These are phyloP conservation scores for Oldenlandia corymbosa DNA, from an alignment of 257 asterid species.

Conservation along the genomic window DNA sequence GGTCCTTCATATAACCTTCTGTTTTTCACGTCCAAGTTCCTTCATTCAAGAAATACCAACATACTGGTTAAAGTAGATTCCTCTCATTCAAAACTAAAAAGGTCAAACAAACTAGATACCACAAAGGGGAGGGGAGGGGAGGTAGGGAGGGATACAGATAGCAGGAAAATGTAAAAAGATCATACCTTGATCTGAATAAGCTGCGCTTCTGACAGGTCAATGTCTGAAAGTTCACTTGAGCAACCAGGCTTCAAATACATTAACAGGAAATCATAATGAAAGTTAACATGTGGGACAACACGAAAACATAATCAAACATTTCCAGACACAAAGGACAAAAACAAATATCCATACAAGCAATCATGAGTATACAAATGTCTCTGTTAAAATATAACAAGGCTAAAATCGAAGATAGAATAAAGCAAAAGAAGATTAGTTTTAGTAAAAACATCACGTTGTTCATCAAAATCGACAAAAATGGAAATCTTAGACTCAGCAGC, in stretches of 20 bases:
- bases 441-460: background rate
- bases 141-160: background rate
- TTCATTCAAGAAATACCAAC: background rate
- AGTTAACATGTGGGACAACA: background rate
- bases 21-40: background rate
- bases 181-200: slow-evolving; percentile 83
- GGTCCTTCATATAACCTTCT: background rate
- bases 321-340: background rate
- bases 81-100: background rate
- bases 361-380: background rate
- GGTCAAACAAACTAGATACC: background rate
- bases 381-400: background rate
- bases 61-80: background rate
- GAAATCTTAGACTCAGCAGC: background rate
- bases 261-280: background rate
- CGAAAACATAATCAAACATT: background rate
- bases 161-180: background rate
- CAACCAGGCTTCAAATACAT: slow-evolving; percentile 80
- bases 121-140: background rate
- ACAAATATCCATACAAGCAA: background rate
- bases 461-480: background rate
- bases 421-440: background rate
- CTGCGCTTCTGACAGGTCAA: slow-evolving; percentile 58
- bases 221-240: slow-evolving; percentile 72
- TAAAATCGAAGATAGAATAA: background rate